A percentile compares a stretch with the other conserved stretches of the same genome.
These are phyloP conservation scores for Musa balbisiana DNA, from an alignment of 202 grass and related monocot species.

Conservation along the genomic window DNA sequence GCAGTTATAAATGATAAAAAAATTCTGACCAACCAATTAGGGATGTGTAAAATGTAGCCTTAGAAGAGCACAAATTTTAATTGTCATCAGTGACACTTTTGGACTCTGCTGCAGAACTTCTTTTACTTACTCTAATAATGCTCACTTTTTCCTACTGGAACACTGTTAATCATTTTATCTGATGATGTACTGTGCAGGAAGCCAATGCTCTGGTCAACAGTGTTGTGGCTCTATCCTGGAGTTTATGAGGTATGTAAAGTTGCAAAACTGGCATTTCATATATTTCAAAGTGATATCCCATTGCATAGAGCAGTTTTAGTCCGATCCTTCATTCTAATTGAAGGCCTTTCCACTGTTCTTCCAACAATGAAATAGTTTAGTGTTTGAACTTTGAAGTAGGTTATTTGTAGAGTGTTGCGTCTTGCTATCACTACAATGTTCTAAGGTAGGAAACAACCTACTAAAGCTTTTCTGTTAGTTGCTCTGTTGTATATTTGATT, in stretches of 20 bases:
- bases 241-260: conserved; percentile 22
- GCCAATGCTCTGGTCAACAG: neutral
- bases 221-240: conserved; percentile 26
- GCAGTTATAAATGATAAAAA: too few relatives aligned
- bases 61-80: too few relatives aligned
- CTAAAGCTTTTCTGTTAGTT: neutral
- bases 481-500: neutral
- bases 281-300: neutral
- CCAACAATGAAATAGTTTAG: too few relatives aligned
- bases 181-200: conserved; percentile 20
- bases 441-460: neutral
- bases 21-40: too few relatives aligned
- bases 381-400: neutral
- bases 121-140: neutral
- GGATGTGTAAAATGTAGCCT: too few relatives aligned
- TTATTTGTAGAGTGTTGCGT: neutral
- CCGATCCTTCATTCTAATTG: neutral
- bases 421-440: neutral
- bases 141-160: neutral
- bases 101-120: too few relatives aligned
- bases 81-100: too few relatives aligned
- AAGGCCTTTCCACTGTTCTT: neutral
- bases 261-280: neutral
- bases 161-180: neutral
- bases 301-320: neutral